A percentile compares a stretch with the other conserved stretches of the same genome.
Conservation (phyloP, 73 alveolate species). For the Diophrys sp. region DNA sequence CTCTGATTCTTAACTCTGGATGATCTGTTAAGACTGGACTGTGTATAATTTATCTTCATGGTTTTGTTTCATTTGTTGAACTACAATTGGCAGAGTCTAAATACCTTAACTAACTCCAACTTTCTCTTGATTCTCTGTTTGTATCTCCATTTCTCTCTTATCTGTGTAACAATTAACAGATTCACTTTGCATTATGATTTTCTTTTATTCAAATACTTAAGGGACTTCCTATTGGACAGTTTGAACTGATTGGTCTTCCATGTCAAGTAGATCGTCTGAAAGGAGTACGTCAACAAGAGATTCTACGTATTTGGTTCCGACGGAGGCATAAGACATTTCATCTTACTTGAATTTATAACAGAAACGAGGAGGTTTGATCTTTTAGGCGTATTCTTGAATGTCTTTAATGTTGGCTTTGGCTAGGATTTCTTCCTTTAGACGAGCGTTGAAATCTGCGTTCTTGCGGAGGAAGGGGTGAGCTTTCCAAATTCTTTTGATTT, state of each 20-base stretch:
- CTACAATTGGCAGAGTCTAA: too few species aligned
- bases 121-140: too few species aligned
- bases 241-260: too few species aligned
- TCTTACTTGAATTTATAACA: neutral
- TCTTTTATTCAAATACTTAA: too few species aligned
- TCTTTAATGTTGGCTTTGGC: neutral
- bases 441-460: neutral
- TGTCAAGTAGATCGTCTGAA: neutral
- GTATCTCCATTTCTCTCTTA: too few species aligned
- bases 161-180: too few species aligned
- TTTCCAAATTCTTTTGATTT: neutral
- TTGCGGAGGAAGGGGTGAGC: neutral
- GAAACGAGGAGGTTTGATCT: neutral
- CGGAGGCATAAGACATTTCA: neutral
- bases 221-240: too few species aligned
- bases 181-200: too few species aligned
- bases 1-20: neutral
- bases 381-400: neutral
- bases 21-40: neutral
- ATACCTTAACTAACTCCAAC: too few species aligned
- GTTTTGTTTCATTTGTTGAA: too few species aligned
- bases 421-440: neutral
- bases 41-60: too few species aligned
- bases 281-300: neutral
- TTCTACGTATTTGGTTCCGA: neutral